Conservation (phyloP, 148 eudicot species). For the Arctostaphylos glauca region DNA sequence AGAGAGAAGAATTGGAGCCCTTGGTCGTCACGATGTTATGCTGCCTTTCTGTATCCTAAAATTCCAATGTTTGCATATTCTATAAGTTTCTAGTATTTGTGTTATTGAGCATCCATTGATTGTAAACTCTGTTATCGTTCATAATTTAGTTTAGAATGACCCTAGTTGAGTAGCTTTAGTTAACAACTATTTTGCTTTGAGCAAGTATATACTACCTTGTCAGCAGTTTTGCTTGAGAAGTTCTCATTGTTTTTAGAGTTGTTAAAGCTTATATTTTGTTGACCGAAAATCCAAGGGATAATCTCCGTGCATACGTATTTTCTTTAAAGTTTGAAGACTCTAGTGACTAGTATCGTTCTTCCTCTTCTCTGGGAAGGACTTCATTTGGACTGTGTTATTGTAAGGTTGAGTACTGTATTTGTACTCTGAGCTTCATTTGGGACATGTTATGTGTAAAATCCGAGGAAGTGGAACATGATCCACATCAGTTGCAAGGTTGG, state of each 20-base stretch:
- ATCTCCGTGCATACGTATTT: neutral
- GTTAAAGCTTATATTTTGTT: neutral
- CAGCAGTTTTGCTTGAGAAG: neutral
- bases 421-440: neutral
- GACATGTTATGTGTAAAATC: neutral
- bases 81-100: neutral
- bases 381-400: neutral
- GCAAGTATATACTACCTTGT: neutral
- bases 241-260: neutral
- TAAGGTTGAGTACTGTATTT: neutral
- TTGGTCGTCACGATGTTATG: neutral
- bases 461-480: neutral
- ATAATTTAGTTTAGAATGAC: neutral
- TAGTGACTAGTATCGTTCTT: neutral
- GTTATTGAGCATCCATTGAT: neutral
- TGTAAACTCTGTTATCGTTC: neutral
- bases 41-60: neutral
- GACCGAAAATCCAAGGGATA: neutral
- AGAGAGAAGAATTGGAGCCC: neutral
- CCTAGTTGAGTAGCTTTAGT: neutral
- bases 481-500: neutral
- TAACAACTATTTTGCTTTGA: neutral
- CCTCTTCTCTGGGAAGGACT: neutral
- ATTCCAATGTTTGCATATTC: neutral
- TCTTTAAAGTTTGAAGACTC: neutral